Base-by-base conservation (phyloP, 2,329 filamentous ascomycete species). In the Fusarium liriodendri region DNA sequence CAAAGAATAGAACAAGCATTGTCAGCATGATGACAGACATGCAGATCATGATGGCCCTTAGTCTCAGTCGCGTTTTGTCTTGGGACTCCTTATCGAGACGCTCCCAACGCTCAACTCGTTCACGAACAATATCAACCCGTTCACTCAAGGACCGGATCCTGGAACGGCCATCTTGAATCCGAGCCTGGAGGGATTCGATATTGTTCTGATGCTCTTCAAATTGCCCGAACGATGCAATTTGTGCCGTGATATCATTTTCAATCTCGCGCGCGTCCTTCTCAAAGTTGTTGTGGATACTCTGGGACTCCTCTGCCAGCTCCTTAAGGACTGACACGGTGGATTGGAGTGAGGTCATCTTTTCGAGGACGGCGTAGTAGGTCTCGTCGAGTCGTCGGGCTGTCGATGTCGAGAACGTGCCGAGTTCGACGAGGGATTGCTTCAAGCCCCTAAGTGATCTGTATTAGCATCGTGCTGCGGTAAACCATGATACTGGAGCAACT, bases 321-420 rank as follows among this genome's bases (percentile, higher is more conserved):
- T 91, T 91, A 32, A 96, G 84, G 3, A 88, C 88, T 7, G 85
- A 81, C 42, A 95, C 88, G 1, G 91, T 94, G 74, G 85, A 88
- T 63, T 92, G 91, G 40, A 95, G 84, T 1, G 87, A 81, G 59
- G 87, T 88, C 58, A 93, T 87, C 78, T 92, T 94, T 79, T 94
- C 91, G 33, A 95, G 85, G 11, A 95, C 88, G 0, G 90, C 89
- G 73, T 93, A 93, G 83, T 95, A 95, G 4, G 92, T 92, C 67
- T 93, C 89, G 80, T 95, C 93, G 47, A 96, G 88, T 37, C 88
- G 88, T 69, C 88, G 87, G 18, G 91, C 93, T 27, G 91, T 90
- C 25, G 86, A 83, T 64, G 90, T 87, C 25, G 92, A 92, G 79
- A 91, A 87, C 35, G 87, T 83, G 75, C 87, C 87, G 13, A 95